A percentile compares a stretch with the other conserved stretches of the same genome.
Conservation (phyloP, 345 rosid species). For the Aquilaria yunnanensis region DNA sequence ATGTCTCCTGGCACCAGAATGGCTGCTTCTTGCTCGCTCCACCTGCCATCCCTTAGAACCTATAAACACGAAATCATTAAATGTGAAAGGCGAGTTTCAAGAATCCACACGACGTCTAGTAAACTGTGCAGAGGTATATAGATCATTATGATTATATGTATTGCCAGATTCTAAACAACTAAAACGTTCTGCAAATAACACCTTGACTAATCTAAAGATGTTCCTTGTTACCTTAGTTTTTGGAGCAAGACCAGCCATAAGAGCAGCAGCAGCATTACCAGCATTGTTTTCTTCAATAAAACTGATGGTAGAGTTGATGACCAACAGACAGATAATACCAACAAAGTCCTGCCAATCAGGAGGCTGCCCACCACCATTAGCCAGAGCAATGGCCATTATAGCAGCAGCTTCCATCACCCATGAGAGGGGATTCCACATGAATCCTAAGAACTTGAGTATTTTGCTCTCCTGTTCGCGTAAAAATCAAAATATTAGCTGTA, state of each 20-base stretch:
- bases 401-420: constrained; percentile 97
- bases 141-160: no score
- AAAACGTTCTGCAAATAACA: background rate
- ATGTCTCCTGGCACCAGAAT: constrained; percentile 86
- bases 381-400: constrained; percentile 79
- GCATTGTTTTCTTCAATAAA: constrained; percentile 87
- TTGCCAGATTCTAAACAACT: background rate
- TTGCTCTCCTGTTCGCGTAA: constrained; percentile 55
- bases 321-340: constrained; percentile 63
- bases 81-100: background rate
- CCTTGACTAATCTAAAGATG: background rate
- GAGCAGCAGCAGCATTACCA: constrained; percentile 89
- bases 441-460: constrained; percentile 72
- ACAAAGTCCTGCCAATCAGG: constrained; percentile 81
- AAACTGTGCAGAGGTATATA: no score
- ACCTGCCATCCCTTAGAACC: constrained; percentile 73
- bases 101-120: no score
- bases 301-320: constrained; percentile 82
- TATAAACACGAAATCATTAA: constrained; percentile 7
- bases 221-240: constrained; percentile 55
- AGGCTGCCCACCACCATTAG: constrained; percentile 64
- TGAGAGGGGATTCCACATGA: constrained; percentile 91
- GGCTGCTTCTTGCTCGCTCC: constrained; percentile 74
- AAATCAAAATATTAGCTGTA: background rate
- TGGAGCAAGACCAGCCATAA: constrained; percentile 75